Conservation (phyloP, 2,329 filamentous ascomycete species). For the Aspergillus udagawae region DNA sequence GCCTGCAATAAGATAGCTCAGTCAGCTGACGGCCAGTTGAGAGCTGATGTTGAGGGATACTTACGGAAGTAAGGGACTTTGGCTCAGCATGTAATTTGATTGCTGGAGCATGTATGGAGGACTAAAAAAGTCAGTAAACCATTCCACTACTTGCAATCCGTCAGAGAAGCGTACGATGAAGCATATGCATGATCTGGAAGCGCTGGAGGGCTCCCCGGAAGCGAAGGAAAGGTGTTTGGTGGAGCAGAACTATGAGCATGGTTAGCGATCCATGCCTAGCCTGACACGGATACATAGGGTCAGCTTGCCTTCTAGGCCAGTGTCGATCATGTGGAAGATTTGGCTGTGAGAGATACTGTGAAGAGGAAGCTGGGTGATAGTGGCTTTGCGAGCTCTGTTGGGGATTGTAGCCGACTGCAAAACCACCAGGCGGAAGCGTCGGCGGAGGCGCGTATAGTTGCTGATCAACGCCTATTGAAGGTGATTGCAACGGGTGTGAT, state of each 20-base stretch:
- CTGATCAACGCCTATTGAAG: slow-evolving; percentile 24
- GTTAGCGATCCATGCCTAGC: not conserved
- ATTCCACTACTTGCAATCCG: not conserved
- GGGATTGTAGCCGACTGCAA: slow-evolving; percentile 23
- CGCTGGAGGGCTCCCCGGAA: slow-evolving; percentile 16
- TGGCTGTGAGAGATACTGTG: slow-evolving; percentile 17
- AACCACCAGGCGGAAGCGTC: slow-evolving; percentile 20
- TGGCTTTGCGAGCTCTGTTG: slow-evolving; percentile 19
- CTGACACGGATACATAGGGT: not conserved
- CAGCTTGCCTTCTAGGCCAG: slow-evolving; percentile 19
- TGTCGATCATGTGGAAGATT: slow-evolving; percentile 13
- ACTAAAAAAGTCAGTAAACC: slow-evolving; percentile 16
- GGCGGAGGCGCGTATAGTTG: slow-evolving; percentile 23
- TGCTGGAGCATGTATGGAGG: slow-evolving; percentile 33
- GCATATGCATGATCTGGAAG: slow-evolving; percentile 21
- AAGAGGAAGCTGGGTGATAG: slow-evolving; percentile 18
- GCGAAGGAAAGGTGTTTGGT: slow-evolving; percentile 17
- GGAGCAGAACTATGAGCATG: slow-evolving; percentile 14
- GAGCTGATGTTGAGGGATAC: slow-evolving; percentile 8
- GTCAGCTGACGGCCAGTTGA: not conserved
- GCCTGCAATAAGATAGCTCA: slow-evolving; percentile 10
- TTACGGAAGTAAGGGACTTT: slow-evolving; percentile 28
- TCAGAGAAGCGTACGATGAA: slow-evolving; percentile 17
- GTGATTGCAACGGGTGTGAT: slow-evolving; percentile 25
- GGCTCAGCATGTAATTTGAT: slow-evolving; percentile 31